Percentiles rank a stretch among this genome's conserved stretches.
Evolutionary conservation across 164 flowering plant species (phyloP).

Genomic region (Brasenia schreberi): DNA sequence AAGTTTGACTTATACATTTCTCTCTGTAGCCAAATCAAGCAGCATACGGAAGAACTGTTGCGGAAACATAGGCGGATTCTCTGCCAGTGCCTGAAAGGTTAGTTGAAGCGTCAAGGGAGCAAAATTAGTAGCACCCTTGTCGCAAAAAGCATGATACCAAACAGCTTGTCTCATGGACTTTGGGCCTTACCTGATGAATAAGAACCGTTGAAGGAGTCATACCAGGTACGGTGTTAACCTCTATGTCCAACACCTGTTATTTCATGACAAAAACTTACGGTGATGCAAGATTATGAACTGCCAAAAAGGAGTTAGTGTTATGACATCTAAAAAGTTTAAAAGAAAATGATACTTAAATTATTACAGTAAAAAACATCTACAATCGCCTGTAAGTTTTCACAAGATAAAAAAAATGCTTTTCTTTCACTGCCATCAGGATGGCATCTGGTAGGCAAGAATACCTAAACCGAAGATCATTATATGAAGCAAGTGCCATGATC

Average conservation of each 20-base stretch:
- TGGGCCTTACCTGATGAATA: conserved; percentile 75
- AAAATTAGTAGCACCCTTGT: neutral
- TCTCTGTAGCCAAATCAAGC: conserved; percentile 63
- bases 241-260: conserved; percentile 71
- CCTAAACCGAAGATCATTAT: too few species aligned
- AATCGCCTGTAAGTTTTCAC: too few species aligned
- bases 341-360: neutral
- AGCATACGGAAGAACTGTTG: conserved; percentile 59
- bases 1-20: conserved; percentile 9
- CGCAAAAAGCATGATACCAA: neutral
- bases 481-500: too few species aligned
- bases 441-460: too few species aligned
- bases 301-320: too few species aligned
- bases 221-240: conserved; percentile 92
- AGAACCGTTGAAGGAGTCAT: conserved; percentile 95
- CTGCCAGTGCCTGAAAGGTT: conserved; percentile 60
- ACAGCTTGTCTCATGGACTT: neutral
- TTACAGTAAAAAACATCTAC: too few species aligned
- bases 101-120: neutral
- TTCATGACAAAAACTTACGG: neutral
- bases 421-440: too few species aligned
- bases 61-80: conserved; percentile 80
- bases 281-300: too few species aligned
- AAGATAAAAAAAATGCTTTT: too few species aligned
- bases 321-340: neutral